Evolutionary conservation across 768 basidiomycete genomes (phyloP).

Genomic region (Boletellus ananiceps): DNA sequence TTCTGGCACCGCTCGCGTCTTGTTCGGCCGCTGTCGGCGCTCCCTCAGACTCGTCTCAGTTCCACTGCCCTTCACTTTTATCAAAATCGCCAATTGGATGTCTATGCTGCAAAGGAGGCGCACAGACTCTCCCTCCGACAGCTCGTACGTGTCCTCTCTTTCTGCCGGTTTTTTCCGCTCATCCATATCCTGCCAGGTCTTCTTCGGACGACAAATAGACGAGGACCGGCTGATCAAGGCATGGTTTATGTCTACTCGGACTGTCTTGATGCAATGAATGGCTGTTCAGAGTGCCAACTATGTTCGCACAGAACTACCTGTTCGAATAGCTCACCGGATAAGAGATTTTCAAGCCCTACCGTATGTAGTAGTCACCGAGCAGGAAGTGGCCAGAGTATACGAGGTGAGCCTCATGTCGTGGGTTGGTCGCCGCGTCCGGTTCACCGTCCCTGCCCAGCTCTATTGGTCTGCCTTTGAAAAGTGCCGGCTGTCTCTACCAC

Average conservation of each 20-base stretch:
- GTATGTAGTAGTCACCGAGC: constrained; percentile 82
- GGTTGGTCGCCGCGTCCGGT: neutral
- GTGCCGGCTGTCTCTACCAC: constrained; percentile 34
- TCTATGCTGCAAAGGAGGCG: constrained; percentile 71
- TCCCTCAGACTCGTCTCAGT: constrained; percentile 16
- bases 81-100: constrained; percentile 75
- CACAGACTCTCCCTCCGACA: constrained; percentile 73
- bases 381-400: constrained; percentile 78
- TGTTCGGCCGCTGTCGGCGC: constrained; percentile 1
- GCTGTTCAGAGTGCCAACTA: constrained; percentile 75
- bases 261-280: neutral
- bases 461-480: constrained; percentile 88
- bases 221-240: constrained; percentile 75
- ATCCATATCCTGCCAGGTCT: constrained; percentile 48
- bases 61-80: constrained; percentile 64
- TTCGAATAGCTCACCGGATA: constrained; percentile 82
- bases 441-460: constrained; percentile 41
- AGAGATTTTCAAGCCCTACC: constrained; percentile 84
- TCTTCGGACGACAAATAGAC: constrained; percentile 81
- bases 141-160: constrained; percentile 46
- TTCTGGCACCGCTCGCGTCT: constrained; percentile 17
- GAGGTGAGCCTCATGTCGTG: constrained; percentile 48
- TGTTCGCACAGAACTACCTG: constrained; percentile 83
- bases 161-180: neutral
- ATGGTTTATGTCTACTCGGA: constrained; percentile 8